Conservation (phyloP, 306 rosid genomes). For the Cotoneaster glaucophyllus region DNA sequence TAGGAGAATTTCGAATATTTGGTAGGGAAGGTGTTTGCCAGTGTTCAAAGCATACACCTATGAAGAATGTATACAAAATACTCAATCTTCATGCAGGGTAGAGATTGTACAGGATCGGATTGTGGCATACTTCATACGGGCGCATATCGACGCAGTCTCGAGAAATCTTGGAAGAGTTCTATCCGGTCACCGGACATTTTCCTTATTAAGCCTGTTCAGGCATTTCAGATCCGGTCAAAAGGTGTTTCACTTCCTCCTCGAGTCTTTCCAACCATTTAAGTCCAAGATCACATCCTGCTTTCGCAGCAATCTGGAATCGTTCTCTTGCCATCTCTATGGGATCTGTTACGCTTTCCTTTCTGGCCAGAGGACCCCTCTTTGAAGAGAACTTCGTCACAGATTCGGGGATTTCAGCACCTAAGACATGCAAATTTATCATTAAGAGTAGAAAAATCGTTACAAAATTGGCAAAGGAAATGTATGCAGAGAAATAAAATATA, state of each 20-base stretch:
- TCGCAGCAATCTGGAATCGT: conserved; percentile 73
- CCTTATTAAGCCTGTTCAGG: background rate
- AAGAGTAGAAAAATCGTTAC: background rate
- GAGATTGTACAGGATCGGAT: background rate
- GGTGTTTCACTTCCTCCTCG: conserved; percentile 68
- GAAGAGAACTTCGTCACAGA: conserved; percentile 38
- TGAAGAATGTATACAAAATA: background rate
- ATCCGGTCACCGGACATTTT: background rate
- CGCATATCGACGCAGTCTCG: background rate
- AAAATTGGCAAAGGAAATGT: background rate
- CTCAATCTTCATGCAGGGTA: background rate
- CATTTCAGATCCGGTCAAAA: background rate
- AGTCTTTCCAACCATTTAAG: conserved; percentile 79
- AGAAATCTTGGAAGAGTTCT: background rate
- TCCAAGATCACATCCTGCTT: conserved; percentile 83
- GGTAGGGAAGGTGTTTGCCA: no score
- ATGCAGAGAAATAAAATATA: background rate
- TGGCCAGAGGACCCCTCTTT: conserved; percentile 39
- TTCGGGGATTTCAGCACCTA: conserved; percentile 76
- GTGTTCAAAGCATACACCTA: no score
- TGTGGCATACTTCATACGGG: background rate
- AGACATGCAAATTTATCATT: conserved; percentile 12
- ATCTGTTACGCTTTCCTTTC: conserved; percentile 30
- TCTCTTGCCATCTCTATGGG: conserved; percentile 80
- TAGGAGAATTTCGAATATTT: no score